A percentile compares a stretch with the other conserved stretches of the same genome.
phyloP scores from a whole-genome alignment of 2,329 filamentous ascomycete genomes.

The Aspergillus quadricinctus region DNA sequence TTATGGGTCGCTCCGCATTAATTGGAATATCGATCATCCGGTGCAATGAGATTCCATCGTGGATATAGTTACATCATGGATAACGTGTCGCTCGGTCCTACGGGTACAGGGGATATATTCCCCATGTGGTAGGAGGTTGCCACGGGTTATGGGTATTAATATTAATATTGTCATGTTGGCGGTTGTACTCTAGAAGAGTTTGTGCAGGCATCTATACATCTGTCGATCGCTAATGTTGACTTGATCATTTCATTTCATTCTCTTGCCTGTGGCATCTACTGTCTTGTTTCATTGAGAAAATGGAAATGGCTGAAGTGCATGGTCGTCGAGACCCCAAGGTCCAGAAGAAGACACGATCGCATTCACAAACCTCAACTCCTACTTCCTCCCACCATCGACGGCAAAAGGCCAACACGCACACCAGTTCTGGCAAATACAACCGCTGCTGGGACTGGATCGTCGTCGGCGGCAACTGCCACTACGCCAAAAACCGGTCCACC shows the following conservation, averaged over 20 bases:
- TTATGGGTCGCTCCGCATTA: neutral
- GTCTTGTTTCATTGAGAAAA: neutral
- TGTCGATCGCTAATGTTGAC: neutral
- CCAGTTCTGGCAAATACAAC: neutral
- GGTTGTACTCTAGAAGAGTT: too few relatives aligned
- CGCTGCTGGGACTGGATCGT: slow-evolving; percentile 20
- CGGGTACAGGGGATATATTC: neutral
- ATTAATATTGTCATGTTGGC: neutral
- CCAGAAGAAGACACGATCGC: neutral
- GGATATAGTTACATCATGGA: neutral
- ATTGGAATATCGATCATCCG: neutral
- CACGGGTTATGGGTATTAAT: neutral
- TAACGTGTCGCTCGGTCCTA: neutral
- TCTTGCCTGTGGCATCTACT: neutral
- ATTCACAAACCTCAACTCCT: neutral
- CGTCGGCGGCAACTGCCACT: slow-evolving; percentile 14
- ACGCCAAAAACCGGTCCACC: slow-evolving; percentile 19
- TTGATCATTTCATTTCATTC: neutral
- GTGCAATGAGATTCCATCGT: neutral
- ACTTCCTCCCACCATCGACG: neutral
- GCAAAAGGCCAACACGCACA: neutral
- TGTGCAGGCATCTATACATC: neutral
- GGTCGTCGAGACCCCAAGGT: neutral
- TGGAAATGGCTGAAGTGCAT: neutral
- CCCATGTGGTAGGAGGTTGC: neutral